Conservation (phyloP, 108 stramenopile genomes). For the Pelagomonas calceolata region DNA sequence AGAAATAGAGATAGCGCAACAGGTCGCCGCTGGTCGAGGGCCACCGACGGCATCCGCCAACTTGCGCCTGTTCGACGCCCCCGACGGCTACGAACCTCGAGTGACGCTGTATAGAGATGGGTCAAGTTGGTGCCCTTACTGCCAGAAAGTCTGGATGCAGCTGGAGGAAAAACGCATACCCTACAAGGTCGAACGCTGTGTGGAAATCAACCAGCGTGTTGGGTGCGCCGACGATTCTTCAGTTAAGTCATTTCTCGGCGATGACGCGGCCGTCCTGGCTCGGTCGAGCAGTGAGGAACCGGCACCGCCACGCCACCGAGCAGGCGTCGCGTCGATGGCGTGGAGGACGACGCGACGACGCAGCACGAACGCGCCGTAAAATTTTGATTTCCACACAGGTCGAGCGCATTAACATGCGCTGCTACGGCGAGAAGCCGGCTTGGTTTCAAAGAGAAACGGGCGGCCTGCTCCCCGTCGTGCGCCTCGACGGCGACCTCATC, state of each 20-base stretch:
- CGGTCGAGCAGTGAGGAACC: too few relatives aligned
- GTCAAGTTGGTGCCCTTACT: conserved; percentile 63
- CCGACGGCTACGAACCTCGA: conserved; percentile 50
- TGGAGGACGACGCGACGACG: too few relatives aligned
- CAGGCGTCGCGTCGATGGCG: too few relatives aligned
- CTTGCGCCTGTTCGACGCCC: conserved; percentile 52
- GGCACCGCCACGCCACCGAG: too few relatives aligned
- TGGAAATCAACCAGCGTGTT: too few relatives aligned
- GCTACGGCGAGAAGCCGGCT: conserved; percentile 41
- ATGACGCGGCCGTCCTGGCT: too few relatives aligned
- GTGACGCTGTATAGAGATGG: conserved; percentile 67
- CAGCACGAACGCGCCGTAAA: too few relatives aligned
- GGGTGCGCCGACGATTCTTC: too few relatives aligned
- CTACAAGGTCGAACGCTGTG: conserved; percentile 65
- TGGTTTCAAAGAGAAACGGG: conserved; percentile 25
- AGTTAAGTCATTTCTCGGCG: too few relatives aligned
- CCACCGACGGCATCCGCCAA: conserved; percentile 29
- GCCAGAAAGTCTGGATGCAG: conserved; percentile 28
- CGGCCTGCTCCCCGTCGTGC: conserved; percentile 30
- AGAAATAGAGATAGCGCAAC: too few relatives aligned
- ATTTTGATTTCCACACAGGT: too few relatives aligned
- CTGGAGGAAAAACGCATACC: conserved; percentile 74
- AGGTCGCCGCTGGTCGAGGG: conserved; percentile 12
- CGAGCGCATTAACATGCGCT: conserved; percentile 84
- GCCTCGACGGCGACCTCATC: conserved; percentile 31